Base-by-base conservation (phyloP, 2,329 filamentous ascomycete genomes). In the Phoma sp. region DNA sequence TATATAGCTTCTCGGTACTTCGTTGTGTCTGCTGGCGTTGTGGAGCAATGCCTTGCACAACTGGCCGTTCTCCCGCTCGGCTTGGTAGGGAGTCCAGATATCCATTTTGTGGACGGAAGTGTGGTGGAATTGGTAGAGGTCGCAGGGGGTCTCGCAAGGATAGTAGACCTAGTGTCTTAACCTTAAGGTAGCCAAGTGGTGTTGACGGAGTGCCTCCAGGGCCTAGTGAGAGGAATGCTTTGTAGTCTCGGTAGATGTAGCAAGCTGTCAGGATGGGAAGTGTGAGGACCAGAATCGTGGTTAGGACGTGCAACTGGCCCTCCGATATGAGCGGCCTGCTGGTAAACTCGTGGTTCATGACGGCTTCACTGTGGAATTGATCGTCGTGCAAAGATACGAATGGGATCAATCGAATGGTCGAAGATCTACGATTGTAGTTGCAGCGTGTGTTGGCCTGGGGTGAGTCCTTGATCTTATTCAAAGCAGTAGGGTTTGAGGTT, bases 191-290 rank as follows among this genome's bases (percentile, higher is more conserved):
- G 60, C 91, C 91, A 5, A 76, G 60, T 34, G 90, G 83, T 0
- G 89, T 95, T 2, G 87, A 83, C 0, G 91, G 90, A 0, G 90
- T 93, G 53, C 91, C 91, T 20, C 91, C 91, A 0, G 90, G 91
- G 0, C 91, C 91, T 17, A 96, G 85, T 32, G 84, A 84, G 59
- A 93, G 78, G 75, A 92, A 95, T 71, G 87, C 88, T 47, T 81
- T 78, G 75, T 92, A 95, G 78, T 93, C 90, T 68, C 86, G 84
- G 68, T 86, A 84, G 64, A 90, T 74, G 54, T 78, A 67, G 62
- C 69, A 54, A 51, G 69, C 58, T 4, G 65, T 57, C 18, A 68
- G 30, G 46, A 71, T 10, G n/a, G 69, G 65, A 21, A 74, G 55
- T 18, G 60, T 12, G 23, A 73, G 61, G 11, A 66, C 57, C 33